Base-by-base conservation (phyloP, 169 alveolate genomes). In the Besnoitia besnoiti region DNA sequence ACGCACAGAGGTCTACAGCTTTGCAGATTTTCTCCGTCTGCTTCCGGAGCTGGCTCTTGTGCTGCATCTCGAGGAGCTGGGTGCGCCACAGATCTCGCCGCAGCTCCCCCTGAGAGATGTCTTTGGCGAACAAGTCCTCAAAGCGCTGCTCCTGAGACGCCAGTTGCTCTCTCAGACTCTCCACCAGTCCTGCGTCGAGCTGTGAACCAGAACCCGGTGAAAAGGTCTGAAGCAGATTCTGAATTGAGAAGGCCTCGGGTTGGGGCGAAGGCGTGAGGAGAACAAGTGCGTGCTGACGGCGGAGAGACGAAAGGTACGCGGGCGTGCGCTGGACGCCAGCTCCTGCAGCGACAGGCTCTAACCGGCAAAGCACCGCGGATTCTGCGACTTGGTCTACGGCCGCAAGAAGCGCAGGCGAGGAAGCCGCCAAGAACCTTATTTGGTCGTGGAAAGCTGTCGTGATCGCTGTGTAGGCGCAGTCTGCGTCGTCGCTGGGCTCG, bases 21-120 rank as follows among this genome's bases (percentile, higher is more conserved):
- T 73, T 42, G 12, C 27, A 16, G 30, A 73, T 7, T 19, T 73
- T 73, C 39, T 39, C 44, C 46, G 82, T 73, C 82, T 77, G 87
- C 59, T 77, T 77, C 49, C 47, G 40, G 21, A 77, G 37, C 59
- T 16, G 27, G 40, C 61, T 21, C 35, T 77, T n/a, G 33, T 77
- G 50, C 87, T 77, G 87, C 55, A 77, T 37, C 40, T 77, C 59
- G 59, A 40, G 87, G 21, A 77, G 55, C 59, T 77, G 59, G 21
- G 40, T 14, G 37, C 59, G n/a, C 87, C 87, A 77, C 39, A 77
- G 33, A 1, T 42, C 50, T 24, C 87, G 49, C 59, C 40, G 35
- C 87, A 77, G 14, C 40, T 77, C 87, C n/a, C 87, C 82, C 46
- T 21, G 82, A n/a, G 40, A 16, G 39, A 19, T 1, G 39, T n/a